A percentile compares a stretch with the other conserved stretches of the same genome.
These are phyloP conservation scores for Fusarium sororula DNA, from an alignment of 2,329 filamentous ascomycete genomes.

Conservation along the genomic window DNA sequence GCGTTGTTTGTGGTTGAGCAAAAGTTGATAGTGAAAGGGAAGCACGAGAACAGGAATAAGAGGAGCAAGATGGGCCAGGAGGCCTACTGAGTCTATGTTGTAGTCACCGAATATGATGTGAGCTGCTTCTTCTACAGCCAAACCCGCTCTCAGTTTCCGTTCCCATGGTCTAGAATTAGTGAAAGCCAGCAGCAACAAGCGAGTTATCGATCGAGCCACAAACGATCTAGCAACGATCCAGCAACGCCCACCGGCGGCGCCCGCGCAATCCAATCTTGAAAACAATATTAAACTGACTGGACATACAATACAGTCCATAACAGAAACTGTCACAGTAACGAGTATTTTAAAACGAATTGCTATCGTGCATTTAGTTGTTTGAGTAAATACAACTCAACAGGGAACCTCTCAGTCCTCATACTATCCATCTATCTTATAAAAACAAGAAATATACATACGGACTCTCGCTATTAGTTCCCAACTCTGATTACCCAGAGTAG, in stretches of 20 bases:
- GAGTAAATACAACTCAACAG: background rate
- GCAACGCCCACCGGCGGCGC: conserved; percentile 30
- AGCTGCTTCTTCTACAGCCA: background rate
- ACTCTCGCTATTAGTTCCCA: conserved; percentile 20
- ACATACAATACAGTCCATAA: background rate
- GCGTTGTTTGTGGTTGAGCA: conserved; percentile 30
- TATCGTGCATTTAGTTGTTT: background rate
- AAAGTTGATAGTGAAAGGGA: conserved; percentile 10
- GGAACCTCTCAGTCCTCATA: conserved; percentile 1
- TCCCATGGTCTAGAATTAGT: conserved; percentile 5
- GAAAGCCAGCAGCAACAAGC: conserved; percentile 24
- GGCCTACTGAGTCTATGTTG: conserved; percentile 9
- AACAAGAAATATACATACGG: conserved; percentile 10
- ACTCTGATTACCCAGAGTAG: conserved; percentile 1
- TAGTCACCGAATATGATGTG: conserved; percentile 1
- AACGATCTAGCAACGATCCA: conserved; percentile 39
- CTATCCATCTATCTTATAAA: background rate
- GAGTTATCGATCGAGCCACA: conserved; percentile 32
- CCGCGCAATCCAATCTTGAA: conserved; percentile 28
- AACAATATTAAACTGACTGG: conserved; percentile 6
- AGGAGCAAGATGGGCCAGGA: conserved; percentile 12
- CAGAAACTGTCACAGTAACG: conserved; percentile 1
- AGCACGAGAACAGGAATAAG: conserved; percentile 12
- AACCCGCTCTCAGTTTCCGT: background rate
- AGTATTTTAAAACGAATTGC: background rate